A percentile compares a stretch with the other conserved stretches of the same genome.
Evolutionary conservation across 208 protist genomes (phyloP).

Genomic region (Blechomonas ayalai): DNA sequence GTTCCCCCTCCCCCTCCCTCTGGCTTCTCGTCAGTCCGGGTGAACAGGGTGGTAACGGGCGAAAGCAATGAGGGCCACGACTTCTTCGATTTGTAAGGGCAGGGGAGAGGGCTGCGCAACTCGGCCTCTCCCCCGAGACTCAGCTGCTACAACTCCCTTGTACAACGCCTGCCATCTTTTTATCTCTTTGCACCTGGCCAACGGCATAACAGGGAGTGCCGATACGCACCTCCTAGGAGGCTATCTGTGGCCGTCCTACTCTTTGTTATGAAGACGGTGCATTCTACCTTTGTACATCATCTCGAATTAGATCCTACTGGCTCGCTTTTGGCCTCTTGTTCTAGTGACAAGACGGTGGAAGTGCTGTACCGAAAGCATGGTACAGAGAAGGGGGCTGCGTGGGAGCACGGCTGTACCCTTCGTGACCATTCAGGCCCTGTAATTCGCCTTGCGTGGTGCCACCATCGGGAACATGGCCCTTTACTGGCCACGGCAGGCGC

Average conservation of each 20-base stretch:
- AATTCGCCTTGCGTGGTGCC: conserved; percentile 77
- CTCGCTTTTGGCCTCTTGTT: conserved; percentile 73
- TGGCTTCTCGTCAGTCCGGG: too few relatives aligned
- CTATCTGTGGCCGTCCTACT: conserved; percentile 13
- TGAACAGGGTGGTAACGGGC: too few relatives aligned
- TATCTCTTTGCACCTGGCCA: conserved; percentile 8
- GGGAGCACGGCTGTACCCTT: conserved; percentile 60
- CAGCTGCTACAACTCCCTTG: too few relatives aligned
- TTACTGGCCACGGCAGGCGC: conserved; percentile 74
- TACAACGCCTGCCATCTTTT: too few relatives aligned
- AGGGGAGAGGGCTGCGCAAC: too few relatives aligned
- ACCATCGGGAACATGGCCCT: conserved; percentile 72
- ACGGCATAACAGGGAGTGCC: too few relatives aligned
- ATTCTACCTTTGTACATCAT: conserved; percentile 79
- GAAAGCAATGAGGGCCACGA: too few relatives aligned
- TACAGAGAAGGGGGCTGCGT: conserved; percentile 13
- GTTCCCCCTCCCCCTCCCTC: too few relatives aligned
- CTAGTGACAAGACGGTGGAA: conserved; percentile 80
- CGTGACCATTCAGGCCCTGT: conserved; percentile 73
- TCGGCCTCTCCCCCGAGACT: too few relatives aligned
- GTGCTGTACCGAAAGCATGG: conserved; percentile 48
- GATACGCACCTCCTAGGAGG: too few relatives aligned
- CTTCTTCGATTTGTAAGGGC: too few relatives aligned
- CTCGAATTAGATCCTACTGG: conserved; percentile 74
- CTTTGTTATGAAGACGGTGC: conserved; percentile 42